A percentile compares a stretch with the other conserved stretches of the same genome.
These are phyloP conservation scores for Diaporthe destruens DNA, from an alignment of 2,329 filamentous ascomycete genomes.

Conservation along the genomic window DNA sequence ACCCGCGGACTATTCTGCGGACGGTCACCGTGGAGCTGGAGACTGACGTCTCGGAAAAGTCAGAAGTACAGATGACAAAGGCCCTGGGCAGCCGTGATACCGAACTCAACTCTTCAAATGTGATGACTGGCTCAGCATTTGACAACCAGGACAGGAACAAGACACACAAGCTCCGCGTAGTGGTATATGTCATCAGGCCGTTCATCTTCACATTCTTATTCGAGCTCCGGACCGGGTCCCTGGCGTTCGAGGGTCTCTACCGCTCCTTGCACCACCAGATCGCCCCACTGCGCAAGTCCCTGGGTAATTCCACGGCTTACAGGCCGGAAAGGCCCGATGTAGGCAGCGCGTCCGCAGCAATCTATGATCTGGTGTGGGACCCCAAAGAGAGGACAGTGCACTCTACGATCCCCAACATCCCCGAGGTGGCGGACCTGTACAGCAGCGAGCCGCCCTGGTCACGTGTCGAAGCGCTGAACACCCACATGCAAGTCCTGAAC, in stretches of 20 bases:
- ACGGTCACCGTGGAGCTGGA: constrained; percentile 77
- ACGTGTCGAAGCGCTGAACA: constrained; percentile 72
- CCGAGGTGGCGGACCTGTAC: constrained; percentile 55
- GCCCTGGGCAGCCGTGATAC: constrained; percentile 59
- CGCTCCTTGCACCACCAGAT: constrained; percentile 72
- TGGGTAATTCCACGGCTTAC: constrained; percentile 69
- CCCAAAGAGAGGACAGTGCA: constrained; percentile 67
- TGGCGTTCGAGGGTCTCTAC: constrained; percentile 69
- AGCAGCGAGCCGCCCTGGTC: constrained; percentile 60
- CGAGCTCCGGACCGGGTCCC: constrained; percentile 68
- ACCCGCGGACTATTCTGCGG: constrained; percentile 71
- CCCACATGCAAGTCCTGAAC: constrained; percentile 73
- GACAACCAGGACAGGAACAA: constrained; percentile 66
- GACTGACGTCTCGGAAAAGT: constrained; percentile 52
- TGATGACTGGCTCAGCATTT: constrained; percentile 47
- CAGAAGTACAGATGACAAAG: constrained; percentile 59
- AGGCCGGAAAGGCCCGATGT: constrained; percentile 63
- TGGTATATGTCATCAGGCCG: constrained; percentile 79
- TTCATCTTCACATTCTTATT: constrained; percentile 86
- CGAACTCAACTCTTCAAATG: constrained; percentile 42
- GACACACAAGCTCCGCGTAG: constrained; percentile 71
- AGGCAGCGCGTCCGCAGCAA: constrained; percentile 54
- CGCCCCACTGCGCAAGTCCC: constrained; percentile 67
- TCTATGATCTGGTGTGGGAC: constrained; percentile 75
- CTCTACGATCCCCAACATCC: constrained; percentile 76